Percentiles rank a stretch among this genome's conserved stretches.
Evolutionary conservation across 345 rosid genomes (phyloP).

Genomic region (Erucastrum elatum): DNA sequence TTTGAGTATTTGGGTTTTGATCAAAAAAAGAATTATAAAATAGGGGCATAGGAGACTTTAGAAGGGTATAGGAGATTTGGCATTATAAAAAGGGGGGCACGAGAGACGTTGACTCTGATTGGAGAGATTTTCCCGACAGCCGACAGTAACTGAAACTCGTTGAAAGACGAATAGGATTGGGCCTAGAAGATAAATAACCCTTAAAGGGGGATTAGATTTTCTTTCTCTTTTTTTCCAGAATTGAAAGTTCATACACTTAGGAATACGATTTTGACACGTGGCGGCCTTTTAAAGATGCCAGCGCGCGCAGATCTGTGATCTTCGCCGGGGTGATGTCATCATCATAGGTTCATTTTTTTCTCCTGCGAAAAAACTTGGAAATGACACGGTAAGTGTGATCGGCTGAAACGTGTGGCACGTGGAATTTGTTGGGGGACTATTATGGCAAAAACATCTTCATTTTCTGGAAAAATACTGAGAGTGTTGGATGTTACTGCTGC

Average conservation of each 20-base stretch:
- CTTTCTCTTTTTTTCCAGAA: conserved; percentile 1
- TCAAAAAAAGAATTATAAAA: no score
- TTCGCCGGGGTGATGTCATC: conserved; percentile 20
- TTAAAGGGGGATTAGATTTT: no score
- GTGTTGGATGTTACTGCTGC: background rate
- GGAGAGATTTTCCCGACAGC: no score
- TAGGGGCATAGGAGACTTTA: no score
- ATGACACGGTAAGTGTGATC: conserved; percentile 45
- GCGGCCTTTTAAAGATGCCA: conserved; percentile 8
- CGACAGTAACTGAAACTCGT: background rate
- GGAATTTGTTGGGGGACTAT: conserved; percentile 36
- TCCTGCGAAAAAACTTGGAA: conserved; percentile 25
- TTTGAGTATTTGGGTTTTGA: no score
- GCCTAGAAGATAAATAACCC: conserved; percentile 32
- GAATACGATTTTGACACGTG: conserved; percentile 30
- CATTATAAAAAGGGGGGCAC: no score
- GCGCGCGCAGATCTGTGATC: conserved; percentile 29
- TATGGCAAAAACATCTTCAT: background rate
- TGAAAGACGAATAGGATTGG: background rate
- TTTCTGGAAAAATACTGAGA: background rate
- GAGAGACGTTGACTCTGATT: no score
- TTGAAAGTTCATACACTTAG: no score
- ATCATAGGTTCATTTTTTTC: conserved; percentile 19
- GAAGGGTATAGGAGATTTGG: no score
- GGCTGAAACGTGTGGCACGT: conserved; percentile 43